phyloP scores from a whole-genome alignment of 164 flowering plant species.

The Paratinospora sagittata region DNA sequence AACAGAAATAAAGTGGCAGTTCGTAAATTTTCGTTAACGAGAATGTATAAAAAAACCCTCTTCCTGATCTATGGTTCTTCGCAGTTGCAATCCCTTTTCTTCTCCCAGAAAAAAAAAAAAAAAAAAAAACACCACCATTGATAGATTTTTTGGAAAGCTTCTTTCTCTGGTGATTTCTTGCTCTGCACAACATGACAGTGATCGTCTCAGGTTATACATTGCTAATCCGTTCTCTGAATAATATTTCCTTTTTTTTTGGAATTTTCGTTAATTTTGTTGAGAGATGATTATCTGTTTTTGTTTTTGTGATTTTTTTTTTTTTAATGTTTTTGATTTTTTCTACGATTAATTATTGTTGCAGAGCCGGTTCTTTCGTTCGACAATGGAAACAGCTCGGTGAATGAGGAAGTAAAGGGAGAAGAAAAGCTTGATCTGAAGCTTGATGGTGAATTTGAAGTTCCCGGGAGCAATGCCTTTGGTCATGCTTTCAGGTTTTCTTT shows the following conservation, averaged over 20 bases:
- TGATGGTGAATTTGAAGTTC: slow-evolving; percentile 25
- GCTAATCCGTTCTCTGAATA: not conserved
- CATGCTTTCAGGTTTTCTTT: slow-evolving; percentile 29
- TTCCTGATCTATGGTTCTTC: no score
- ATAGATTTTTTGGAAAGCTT: no score
- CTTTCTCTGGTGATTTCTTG: not conserved
- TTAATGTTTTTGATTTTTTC: not conserved
- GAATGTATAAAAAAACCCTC: not conserved
- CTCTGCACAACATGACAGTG: slow-evolving; percentile 15
- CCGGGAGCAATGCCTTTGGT: slow-evolving; percentile 33
- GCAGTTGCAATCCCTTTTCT: no score
- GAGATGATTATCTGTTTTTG: not conserved
- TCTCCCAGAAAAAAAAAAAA: no score
- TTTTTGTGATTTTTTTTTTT: not conserved
- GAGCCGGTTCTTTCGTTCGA: slow-evolving; percentile 12
- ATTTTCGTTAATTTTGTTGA: not conserved
- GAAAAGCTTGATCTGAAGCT: slow-evolving; percentile 9
- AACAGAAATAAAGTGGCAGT: not conserved
- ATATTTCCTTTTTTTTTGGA: not conserved
- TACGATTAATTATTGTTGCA: not conserved
- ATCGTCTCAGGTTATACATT: slow-evolving; percentile 14
- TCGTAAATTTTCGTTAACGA: not conserved
- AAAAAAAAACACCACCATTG: no score
- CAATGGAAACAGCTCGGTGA: not conserved
- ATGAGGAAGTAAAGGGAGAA: not conserved